Percentiles rank a stretch among this genome's conserved stretches.
Evolutionary conservation across 495 filamentous ascomycete genomes (phyloP).

Genomic region (Neurospora pannonica): DNA sequence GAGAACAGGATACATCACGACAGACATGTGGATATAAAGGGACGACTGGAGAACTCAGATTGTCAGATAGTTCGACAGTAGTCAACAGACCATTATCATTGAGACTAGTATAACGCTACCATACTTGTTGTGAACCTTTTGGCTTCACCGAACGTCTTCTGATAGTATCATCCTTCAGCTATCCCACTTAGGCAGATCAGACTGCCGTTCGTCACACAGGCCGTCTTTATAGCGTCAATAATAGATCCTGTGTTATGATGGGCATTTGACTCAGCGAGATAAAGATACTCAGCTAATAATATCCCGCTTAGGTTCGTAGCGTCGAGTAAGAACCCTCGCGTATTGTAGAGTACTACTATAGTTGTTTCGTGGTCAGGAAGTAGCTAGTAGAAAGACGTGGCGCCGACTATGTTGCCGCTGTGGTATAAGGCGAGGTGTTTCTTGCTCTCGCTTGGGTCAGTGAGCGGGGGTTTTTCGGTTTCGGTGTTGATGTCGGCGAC

Average conservation of each 20-base stretch:
- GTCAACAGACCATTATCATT: too few species aligned
- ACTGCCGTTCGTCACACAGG: too few species aligned
- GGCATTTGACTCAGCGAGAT: neutral
- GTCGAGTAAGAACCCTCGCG: conserved; percentile 9
- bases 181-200: too few species aligned
- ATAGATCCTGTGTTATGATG: neutral
- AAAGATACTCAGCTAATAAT: conserved; percentile 2
- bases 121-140: too few species aligned
- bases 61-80: too few species aligned
- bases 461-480: neutral
- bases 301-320: conserved; percentile 10
- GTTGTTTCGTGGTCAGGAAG: conserved; percentile 1
- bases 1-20: too few species aligned
- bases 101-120: too few species aligned
- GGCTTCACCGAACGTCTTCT: too few species aligned
- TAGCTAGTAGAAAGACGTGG: conserved; percentile 11
- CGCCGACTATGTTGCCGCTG: conserved; percentile 17
- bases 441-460: neutral
- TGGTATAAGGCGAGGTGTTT: conserved; percentile 10
- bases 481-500: too few species aligned
- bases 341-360: conserved; percentile 13
- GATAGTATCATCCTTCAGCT: too few species aligned
- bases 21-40: too few species aligned
- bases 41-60: too few species aligned
- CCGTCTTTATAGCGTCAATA: neutral